Base-by-base conservation (phyloP, 202 grass and related monocot species). In the Miscanthus sacchariflorus region DNA sequence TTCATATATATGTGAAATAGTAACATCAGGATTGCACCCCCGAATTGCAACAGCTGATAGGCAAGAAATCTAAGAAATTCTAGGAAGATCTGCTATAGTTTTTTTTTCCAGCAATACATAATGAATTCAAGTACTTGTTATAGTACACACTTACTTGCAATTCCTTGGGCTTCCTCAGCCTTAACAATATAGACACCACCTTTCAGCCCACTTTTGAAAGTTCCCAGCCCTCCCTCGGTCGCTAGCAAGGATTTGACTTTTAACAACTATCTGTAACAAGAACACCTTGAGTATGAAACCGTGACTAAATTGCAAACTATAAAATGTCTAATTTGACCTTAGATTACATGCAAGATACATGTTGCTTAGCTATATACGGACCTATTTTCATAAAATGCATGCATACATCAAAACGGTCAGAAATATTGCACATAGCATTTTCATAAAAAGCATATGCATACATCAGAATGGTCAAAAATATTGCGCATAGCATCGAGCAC, bases 101-200 rank as follows among this genome's bases (percentile, higher is more conserved):
- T 28, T 38, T 59, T 2, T 7, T n/a, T 66, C 5, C 30, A 43
- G 19, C 12, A 81, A 15, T 4, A 52, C 14, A 72, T 42, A 68
- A 80, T 63, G 40, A 73, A 85, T 77, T 36, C 43, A 74, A 68
- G 13, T 27, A 89, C 17, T 19, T 15, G 64, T 40, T 80, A 43
- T 71, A 2, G n/a, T 42, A 82, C 12, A 67, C 7, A 89, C 45
- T 64, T 75, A 99, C 97, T 78, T 21, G 97, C 94, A 79, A 99
- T 75, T 50, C 85, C 78, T 90, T 91, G 84, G 11, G 92, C 91
- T 77, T 99, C 94, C 64, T 99, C 93, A 30, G 89, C 84, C 84
- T 99, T 99, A 72, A 99, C 94, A 87, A 99, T 97, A 96, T 99
- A 94, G 50, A 97, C 97, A 23, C 94, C 94, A 68, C 94, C 94